Evolutionary conservation across 768 basidiomycete species (phyloP), one percentile per base, ranked within the genome.

Genomic region (Leccinellum luteum): DNA sequence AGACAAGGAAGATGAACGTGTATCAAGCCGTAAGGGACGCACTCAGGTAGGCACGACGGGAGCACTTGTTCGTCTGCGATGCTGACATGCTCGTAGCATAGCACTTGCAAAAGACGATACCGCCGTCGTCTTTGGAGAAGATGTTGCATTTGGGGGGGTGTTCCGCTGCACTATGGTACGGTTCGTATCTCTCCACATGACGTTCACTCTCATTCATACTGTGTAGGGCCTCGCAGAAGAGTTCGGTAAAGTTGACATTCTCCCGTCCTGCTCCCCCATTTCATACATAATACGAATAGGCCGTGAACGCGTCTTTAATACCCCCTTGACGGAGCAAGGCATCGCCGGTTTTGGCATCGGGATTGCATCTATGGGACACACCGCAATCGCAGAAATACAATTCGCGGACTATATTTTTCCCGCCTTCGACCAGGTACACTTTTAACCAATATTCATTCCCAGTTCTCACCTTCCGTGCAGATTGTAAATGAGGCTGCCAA

Each of bases 401-500:
- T 94, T 94, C 58, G 84, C 87, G 3, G 91, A 94, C 67, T 94
- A 96, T 69, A 95, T 96, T 59, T 95, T 79, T 68, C 94, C 94
- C 12, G 94, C 94, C 0, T 98, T 98, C 67, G 94, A 97, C 68
- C 94, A 95, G 80, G 91, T 89, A 52, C 44, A 73, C 59, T 14
- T 41, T n/a, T 13, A 8, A 48, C 27, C 14, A 14, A 44, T 56
- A 10, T 27, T n/a, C 19, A 6, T 30, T 48, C 27, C 19, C n/a
- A 30, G 12, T 51, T 25, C 38, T 58, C 48, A 57, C 2, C 47
- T 38, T 23, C 30, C n/a, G 49, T 35, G 9, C 54, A 94, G 89
- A 79, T 97, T 21, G 93, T 97, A 41, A 97, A 96, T 62, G 94
- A 98, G 76, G 94, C 93, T 2, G 94, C 95, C 35, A 98, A 98